Conservation (phyloP, 495 filamentous ascomycete species). For the Xylaria scruposa region DNA sequence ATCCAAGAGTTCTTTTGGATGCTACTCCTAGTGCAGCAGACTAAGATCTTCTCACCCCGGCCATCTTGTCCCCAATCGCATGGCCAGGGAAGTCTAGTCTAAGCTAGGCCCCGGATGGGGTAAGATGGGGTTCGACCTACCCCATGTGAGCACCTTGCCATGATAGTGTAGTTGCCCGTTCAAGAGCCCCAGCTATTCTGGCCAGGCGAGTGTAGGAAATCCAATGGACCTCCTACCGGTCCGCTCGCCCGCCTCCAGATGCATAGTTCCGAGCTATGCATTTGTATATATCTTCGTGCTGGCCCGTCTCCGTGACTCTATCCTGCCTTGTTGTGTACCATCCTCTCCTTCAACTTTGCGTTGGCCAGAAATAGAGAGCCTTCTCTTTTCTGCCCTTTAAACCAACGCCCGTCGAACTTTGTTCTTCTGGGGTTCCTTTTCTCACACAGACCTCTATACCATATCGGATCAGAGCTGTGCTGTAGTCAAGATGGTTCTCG, state of each 20-base stretch:
- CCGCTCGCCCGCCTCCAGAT: slow-evolving; percentile 38
- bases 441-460: slow-evolving; percentile 1
- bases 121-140: slow-evolving; percentile 29
- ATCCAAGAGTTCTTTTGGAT: slow-evolving; percentile 11
- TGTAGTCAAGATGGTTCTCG: slow-evolving; percentile 25
- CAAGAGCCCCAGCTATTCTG: slow-evolving; percentile 24
- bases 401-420: not conserved
- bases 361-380: not conserved
- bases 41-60: slow-evolving; percentile 13
- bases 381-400: slow-evolving; percentile 7
- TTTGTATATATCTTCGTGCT: slow-evolving; percentile 35
- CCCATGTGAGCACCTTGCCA: slow-evolving; percentile 29
- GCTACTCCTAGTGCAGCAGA: slow-evolving; percentile 24
- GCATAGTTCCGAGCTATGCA: slow-evolving; percentile 29
- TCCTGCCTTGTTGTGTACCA: slow-evolving; percentile 20
- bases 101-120: slow-evolving; percentile 27
- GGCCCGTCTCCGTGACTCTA: slow-evolving; percentile 15
- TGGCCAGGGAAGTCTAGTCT: slow-evolving; percentile 10
- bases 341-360: slow-evolving; percentile 12
- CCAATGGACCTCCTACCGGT: slow-evolving; percentile 34
- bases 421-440: slow-evolving; percentile 8
- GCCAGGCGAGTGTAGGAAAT: slow-evolving; percentile 28
- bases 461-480: not conserved
- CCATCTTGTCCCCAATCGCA: slow-evolving; percentile 11
- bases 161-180: slow-evolving; percentile 25